Evolutionary conservation across 768 basidiomycete genomes (phyloP), one percentile per base, ranked within the genome.

Genomic region (Xanthoconium purpureum): DNA sequence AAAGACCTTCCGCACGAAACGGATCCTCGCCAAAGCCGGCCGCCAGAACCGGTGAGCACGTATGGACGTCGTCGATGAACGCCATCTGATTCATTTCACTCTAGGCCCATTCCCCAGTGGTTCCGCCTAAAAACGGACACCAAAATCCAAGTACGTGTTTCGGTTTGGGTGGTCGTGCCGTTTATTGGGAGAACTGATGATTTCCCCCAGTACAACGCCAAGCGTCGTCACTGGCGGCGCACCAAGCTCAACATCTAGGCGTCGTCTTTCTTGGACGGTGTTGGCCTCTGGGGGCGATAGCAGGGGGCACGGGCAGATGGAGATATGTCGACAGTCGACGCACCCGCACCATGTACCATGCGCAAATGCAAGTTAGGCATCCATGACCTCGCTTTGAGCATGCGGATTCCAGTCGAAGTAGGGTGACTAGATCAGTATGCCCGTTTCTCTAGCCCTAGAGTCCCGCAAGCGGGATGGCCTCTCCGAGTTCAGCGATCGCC

Each of bases 191-290:
- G 43, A 6, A 6, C 48, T 62, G 40, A 62, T 5, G 30, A 18
- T 45, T 3, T 2, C 37, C 15, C 30, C 45, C 2, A 93, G 88
- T 93, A 94, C 73, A 94, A 94, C 76, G 88, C 90, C 63, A 98
- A 98, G 82, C 84, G 96, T 66, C 90, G 96, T 74, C 96, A 99
- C 83, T 99, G 96, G 96, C 84, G 96, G 73, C 89, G 96, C 76
- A 98, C 96, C 62, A 98, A 98, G 83, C 85, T 98, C 79, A 95
- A 95, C 83, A 88, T 97, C 76, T 96, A 86, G 80, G 57, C 61
- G 10, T 40, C 30, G 48, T 46, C 40, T 17, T 44, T 15, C 5
- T 38, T 40, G 52, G 54, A 37, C 20, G 11, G 53, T 59, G 24
- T 46, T 17, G 6, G 13, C 10, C 43, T 50, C 50, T 29, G 45